phyloP scores from a whole-genome alignment of 208 protist species.

The Leishmania martiniquensis region DNA sequence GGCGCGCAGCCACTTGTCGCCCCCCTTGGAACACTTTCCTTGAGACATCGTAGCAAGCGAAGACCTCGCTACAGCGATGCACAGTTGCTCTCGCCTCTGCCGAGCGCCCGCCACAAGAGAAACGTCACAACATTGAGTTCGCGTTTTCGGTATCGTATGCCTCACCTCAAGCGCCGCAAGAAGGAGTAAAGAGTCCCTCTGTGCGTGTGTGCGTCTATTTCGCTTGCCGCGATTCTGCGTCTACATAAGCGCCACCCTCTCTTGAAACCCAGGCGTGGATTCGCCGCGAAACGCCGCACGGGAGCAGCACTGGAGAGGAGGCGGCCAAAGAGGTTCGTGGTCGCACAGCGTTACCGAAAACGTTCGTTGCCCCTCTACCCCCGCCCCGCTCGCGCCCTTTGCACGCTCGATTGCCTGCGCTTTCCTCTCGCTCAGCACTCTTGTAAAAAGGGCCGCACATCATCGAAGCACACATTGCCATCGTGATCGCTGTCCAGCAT shows the following conservation, averaged over 20 bases:
- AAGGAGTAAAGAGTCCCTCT: neutral
- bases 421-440: neutral
- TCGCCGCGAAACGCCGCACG: neutral
- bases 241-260: neutral
- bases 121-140: neutral
- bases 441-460: slow-evolving; percentile 41
- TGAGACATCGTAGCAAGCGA: neutral
- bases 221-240: neutral
- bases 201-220: neutral
- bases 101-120: neutral
- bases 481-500: slow-evolving; percentile 59
- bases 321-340: too few relatives aligned
- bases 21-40: neutral
- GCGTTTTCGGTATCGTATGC: neutral
- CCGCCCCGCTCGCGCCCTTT: too few relatives aligned
- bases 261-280: neutral
- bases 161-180: neutral
- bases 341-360: neutral
- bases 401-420: neutral
- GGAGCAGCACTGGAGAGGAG: neutral
- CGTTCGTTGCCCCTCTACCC: neutral
- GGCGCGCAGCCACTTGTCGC: neutral
- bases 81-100: neutral
- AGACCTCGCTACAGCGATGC: neutral
- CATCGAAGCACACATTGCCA: slow-evolving; percentile 52